phyloP scores from a whole-genome alignment of 257 asterid species.

The Solanum appendiculatum region DNA sequence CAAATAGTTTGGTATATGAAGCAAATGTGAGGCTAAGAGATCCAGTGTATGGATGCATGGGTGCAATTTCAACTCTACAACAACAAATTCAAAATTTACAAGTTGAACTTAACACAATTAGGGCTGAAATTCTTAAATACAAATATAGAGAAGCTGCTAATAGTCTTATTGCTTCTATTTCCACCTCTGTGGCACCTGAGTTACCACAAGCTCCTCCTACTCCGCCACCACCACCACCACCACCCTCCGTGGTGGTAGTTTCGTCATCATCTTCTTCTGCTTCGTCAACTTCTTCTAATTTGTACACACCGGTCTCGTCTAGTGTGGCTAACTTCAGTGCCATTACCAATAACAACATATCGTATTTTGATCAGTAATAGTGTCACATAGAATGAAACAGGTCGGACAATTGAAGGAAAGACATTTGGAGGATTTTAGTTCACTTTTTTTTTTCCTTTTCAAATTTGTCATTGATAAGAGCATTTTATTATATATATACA shows the following conservation, averaged over 20 bases:
- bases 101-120: constrained; percentile 59
- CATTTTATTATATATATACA: neutral
- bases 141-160: constrained; percentile 74
- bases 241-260: constrained; percentile 19
- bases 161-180: constrained; percentile 43
- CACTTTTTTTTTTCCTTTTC: too few relatives aligned
- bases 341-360: constrained; percentile 45
- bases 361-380: constrained; percentile 38
- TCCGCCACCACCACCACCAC: constrained; percentile 37
- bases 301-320: constrained; percentile 41
- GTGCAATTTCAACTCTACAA: constrained; percentile 75
- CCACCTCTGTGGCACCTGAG: constrained; percentile 35
- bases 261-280: constrained; percentile 18
- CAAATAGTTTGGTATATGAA: constrained; percentile 85
- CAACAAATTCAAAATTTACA: constrained; percentile 69
- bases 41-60: constrained; percentile 97
- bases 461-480: neutral
- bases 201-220: constrained; percentile 68
- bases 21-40: constrained; percentile 84
- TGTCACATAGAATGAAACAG: neutral
- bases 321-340: constrained; percentile 37
- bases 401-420: neutral
- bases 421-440: neutral
- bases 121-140: constrained; percentile 63
- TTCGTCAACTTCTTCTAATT: constrained; percentile 35